Base-by-base conservation (phyloP, 257 asterid genomes). In the Primulina eburnea region DNA sequence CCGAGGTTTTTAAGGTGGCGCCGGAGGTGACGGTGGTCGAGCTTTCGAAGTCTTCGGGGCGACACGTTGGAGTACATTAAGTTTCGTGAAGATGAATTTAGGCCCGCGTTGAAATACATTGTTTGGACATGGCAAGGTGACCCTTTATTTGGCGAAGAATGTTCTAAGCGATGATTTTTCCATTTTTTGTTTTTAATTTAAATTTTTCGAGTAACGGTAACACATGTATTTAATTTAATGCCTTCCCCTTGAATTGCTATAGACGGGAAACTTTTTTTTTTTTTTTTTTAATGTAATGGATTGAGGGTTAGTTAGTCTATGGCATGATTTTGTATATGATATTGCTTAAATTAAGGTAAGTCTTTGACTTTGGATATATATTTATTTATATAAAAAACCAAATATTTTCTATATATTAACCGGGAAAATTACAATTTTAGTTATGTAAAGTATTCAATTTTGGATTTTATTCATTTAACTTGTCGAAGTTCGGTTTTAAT, bases 11-110 rank as follows among this genome's bases (percentile, higher is more conserved):
- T 78, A 77, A 82, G 71, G 84, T 82, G 79, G 87, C 80, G 24
- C 80, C 84, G 66, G 84, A 82, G 71, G 84, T 82, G 21, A 68
- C 84, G 2, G 82, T 82, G 63, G 87, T 82, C 17, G 83, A 82
- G 80, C 74, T 79, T 29, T 77, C 87, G 0, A 82, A 82, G 56
- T 33, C 35, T 26, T 77, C 82, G 10, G 10, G 87, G 87, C 0
- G 87, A 82, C 74, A 77, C 84, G 4, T 34, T 71, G 70, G 87
- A 82, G 68, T 82, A 75, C 30, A 65, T 70, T 17, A 74, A 78
- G 73, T 82, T 82, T 68, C 69, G 81, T 17, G 84, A 82, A 8
- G 84, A 82, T 58, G 82, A 77, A 7, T 47, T 79, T 29, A 71
- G 82, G 62, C 87, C 84, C 4, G 77, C 73, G 0, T 72, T 82